phyloP scores from a whole-genome alignment of 2,329 filamentous ascomycete species.

The Aspergillus chevalieri region DNA sequence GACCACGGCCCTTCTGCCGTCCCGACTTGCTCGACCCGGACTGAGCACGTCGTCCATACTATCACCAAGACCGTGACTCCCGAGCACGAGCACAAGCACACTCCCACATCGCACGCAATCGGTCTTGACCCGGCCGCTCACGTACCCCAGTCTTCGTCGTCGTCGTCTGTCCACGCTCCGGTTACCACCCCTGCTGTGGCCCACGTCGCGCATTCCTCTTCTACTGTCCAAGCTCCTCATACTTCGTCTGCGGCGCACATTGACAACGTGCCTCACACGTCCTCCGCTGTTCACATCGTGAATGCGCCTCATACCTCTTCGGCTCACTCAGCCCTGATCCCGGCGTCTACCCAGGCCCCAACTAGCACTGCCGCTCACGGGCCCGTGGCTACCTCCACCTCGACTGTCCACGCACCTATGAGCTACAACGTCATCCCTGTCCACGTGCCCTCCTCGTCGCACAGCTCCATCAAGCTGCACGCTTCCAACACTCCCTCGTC shows the following conservation, averaged over 20 bases:
- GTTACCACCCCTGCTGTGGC: too few species aligned
- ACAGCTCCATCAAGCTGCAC: constrained; percentile 11
- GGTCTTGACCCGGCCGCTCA: neutral
- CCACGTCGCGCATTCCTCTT: neutral
- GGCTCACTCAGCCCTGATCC: neutral
- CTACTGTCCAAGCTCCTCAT: neutral
- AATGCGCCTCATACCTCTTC: neutral
- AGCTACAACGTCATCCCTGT: constrained; percentile 23
- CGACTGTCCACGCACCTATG: constrained; percentile 8
- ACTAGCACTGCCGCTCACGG: neutral
- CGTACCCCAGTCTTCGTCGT: too few species aligned
- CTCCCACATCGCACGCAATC: neutral
- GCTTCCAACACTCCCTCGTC: constrained; percentile 25
- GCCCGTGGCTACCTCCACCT: constrained; percentile 1
- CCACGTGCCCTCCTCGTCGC: constrained; percentile 16
- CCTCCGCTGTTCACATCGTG: neutral
- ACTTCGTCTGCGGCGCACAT: neutral
- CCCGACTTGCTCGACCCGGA: constrained; percentile 12
- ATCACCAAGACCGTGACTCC: constrained; percentile 16
- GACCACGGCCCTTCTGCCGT: neutral
- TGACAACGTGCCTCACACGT: neutral
- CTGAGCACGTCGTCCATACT: constrained; percentile 21
- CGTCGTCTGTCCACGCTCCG: too few species aligned
- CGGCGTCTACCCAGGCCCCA: neutral
- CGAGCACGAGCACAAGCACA: neutral